Percentiles rank a stretch among this genome's conserved stretches.
These are phyloP conservation scores for Flaveria trinervia DNA, from an alignment of 129 eudicot genomes.

Conservation along the genomic window DNA sequence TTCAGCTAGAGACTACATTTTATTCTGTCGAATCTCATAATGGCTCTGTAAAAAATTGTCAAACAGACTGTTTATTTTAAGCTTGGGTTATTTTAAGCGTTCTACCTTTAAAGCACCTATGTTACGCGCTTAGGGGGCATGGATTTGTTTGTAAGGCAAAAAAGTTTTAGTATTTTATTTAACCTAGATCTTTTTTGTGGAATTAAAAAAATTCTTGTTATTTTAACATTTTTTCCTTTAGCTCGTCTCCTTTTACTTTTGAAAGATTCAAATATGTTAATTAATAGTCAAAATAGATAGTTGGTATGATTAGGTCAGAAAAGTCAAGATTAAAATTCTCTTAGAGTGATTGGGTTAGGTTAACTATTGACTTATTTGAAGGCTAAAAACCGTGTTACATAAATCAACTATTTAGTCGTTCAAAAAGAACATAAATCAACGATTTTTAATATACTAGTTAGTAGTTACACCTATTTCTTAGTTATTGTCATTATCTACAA, in stretches of 20 bases:
- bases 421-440: not conserved
- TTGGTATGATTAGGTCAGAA: not conserved
- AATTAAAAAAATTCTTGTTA: not conserved
- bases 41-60: no score
- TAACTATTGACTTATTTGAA: not conserved
- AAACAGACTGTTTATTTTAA: no score
- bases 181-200: no score
- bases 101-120: no score
- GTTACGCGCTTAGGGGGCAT: not conserved
- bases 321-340: not conserved
- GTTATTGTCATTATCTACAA: not conserved
- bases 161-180: not conserved
- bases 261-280: not conserved
- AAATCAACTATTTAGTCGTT: not conserved
- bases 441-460: not conserved
- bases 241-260: not conserved
- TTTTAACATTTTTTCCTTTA: not conserved
- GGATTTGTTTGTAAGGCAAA: not conserved
- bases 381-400: not conserved
- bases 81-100: no score
- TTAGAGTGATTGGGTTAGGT: not conserved
- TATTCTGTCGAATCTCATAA: no score
- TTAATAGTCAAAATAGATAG: not conserved
- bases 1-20: no score
- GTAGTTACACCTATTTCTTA: not conserved